Evolutionary conservation across 225 moss, liverwort and hornwort species (phyloP).

Genomic region (Bryoerythrophyllum caledonicum): DNA sequence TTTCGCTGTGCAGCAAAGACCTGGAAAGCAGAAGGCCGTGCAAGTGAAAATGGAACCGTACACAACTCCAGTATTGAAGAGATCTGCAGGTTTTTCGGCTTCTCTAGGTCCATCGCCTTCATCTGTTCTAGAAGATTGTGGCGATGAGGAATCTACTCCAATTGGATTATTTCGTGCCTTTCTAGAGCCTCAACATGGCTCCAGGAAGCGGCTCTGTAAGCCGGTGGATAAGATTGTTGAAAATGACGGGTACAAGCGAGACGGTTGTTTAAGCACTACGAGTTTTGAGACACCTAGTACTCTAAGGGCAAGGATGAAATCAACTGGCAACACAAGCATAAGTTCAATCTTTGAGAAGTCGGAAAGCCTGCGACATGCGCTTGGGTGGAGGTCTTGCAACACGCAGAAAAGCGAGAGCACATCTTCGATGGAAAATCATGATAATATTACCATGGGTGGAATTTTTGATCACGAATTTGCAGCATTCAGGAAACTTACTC

Average conservation of each 20-base stretch:
- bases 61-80: background rate
- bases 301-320: slow-evolving; percentile 2
- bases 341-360: background rate
- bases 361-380: background rate
- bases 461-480: slow-evolving; percentile 31
- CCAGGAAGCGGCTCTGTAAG: slow-evolving; percentile 19
- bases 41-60: background rate
- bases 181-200: slow-evolving; percentile 5
- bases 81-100: slow-evolving; percentile 7
- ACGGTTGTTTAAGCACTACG: background rate
- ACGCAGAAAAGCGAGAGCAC: slow-evolving; percentile 10
- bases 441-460: slow-evolving; percentile 16
- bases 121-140: background rate
- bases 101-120: background rate
- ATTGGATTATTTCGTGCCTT: slow-evolving; percentile 4
- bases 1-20: background rate
- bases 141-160: background rate
- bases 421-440: background rate
- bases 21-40: slow-evolving; percentile 12
- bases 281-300: background rate
- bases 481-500: slow-evolving; percentile 6
- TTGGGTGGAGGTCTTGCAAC: slow-evolving; percentile 5
- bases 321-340: background rate
- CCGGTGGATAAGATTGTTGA: slow-evolving; percentile 4
- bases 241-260: background rate